Evolutionary conservation across 768 basidiomycete genomes (phyloP).

Genomic region (Lactarius hatsudake): DNA sequence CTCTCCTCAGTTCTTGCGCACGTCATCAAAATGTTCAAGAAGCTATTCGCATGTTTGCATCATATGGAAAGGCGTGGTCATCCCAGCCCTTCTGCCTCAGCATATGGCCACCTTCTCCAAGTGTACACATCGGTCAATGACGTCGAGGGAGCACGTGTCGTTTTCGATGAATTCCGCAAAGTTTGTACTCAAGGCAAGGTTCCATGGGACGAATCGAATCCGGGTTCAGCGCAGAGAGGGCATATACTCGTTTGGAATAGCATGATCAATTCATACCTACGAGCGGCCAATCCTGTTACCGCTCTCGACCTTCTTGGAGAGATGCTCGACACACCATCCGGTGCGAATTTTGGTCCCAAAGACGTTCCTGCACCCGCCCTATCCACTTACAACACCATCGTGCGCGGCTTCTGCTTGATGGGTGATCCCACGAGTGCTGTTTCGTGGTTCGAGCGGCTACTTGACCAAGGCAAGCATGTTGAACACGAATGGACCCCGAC

Average conservation of each 20-base stretch:
- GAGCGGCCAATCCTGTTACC: constrained; percentile 54
- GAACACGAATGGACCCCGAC: constrained; percentile 43
- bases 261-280: constrained; percentile 77
- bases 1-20: constrained; percentile 62
- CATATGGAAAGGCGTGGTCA: constrained; percentile 51
- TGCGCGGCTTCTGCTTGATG: constrained; percentile 59
- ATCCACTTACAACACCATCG: constrained; percentile 61
- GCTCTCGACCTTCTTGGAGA: constrained; percentile 64
- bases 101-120: constrained; percentile 56
- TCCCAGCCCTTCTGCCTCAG: constrained; percentile 34
- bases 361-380: constrained; percentile 57
- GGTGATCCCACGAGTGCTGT: constrained; percentile 64
- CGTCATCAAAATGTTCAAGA: constrained; percentile 53
- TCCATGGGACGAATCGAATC: constrained; percentile 31
- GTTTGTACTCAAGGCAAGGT: constrained; percentile 43
- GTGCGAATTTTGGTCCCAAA: constrained; percentile 34
- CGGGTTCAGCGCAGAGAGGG: constrained; percentile 29
- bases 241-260: constrained; percentile 63
- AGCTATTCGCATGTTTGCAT: constrained; percentile 62
- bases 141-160: constrained; percentile 49
- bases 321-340: constrained; percentile 56
- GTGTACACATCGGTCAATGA: constrained; percentile 54
- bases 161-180: constrained; percentile 58
- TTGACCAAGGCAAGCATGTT: constrained; percentile 40
- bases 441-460: constrained; percentile 68